Conservation (phyloP, 306 rosid species). For the Castanea crenata region DNA sequence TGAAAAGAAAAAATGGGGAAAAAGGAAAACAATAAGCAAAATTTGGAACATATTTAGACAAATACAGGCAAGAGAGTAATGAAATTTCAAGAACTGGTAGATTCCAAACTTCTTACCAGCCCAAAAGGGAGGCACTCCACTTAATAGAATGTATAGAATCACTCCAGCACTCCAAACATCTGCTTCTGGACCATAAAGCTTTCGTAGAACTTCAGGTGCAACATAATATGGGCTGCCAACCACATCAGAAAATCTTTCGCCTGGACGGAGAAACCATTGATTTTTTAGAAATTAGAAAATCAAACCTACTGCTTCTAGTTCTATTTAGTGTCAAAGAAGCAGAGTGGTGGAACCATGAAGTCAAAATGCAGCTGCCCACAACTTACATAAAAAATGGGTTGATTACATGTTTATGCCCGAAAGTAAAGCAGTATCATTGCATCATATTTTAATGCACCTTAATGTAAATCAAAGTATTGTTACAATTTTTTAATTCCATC, state of each 20-base stretch:
- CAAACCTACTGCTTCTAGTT: conserved; percentile 10
- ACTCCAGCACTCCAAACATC: conserved; percentile 99
- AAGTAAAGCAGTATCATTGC: neutral
- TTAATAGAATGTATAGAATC: conserved; percentile 86
- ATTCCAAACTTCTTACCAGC: conserved; percentile 63
- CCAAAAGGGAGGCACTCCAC: conserved; percentile 99
- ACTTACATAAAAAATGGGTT: neutral
- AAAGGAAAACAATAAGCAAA: conserved; percentile 9
- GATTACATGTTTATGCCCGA: neutral
- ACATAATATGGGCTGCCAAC: conserved; percentile 99
- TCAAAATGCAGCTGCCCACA: neutral
- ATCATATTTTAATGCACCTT: neutral
- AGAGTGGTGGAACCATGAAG: neutral
- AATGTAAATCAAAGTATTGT: neutral
- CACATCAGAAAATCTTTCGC: conserved; percentile 77
- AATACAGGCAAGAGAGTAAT: neutral
- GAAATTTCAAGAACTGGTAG: conserved; percentile 5
- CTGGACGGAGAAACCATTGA: conserved; percentile 45
- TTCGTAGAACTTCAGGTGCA: conserved; percentile 93
- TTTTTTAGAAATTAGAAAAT: conserved; percentile 14
- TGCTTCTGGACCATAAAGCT: conserved; percentile 90
- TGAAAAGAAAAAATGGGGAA: neutral
- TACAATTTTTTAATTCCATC: neutral
- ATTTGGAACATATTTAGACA: neutral
- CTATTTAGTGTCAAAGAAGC: conserved; percentile 21